Conservation (phyloP, 345 rosid genomes). For the Rhizophora apiculata region DNA sequence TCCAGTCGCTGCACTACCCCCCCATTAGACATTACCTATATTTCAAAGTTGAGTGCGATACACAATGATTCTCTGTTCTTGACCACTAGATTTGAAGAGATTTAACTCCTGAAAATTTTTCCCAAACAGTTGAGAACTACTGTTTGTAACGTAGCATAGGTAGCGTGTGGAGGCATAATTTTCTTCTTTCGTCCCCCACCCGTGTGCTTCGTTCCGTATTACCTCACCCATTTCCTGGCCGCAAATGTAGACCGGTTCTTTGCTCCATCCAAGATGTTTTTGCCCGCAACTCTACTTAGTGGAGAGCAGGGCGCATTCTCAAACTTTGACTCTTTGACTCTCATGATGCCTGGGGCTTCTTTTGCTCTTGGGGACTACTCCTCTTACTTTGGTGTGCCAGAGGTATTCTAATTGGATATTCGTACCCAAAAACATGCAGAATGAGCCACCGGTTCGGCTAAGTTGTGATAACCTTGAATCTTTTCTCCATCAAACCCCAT, state of each 20-base stretch:
- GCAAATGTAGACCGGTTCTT: constrained; percentile 26
- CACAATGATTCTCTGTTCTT: neutral
- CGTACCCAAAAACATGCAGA: constrained; percentile 7
- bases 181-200: neutral
- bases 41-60: neutral
- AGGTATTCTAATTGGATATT: neutral
- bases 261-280: neutral
- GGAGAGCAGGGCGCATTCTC: neutral
- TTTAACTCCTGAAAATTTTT: constrained; percentile 14
- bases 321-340: constrained; percentile 15
- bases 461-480: no score
- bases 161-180: neutral
- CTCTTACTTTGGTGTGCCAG: constrained; percentile 12
- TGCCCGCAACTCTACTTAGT: neutral
- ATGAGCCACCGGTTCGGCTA: neutral
- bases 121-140: neutral
- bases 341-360: constrained; percentile 16
- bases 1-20: no score
- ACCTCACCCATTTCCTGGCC: constrained; percentile 15
- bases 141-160: constrained; percentile 6
- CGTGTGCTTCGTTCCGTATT: neutral
- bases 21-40: neutral
- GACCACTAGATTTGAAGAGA: constrained; percentile 1
- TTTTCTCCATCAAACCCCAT: no score
- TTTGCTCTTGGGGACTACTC: neutral